Evolutionary conservation across 2,329 filamentous ascomycete genomes (phyloP).

Genomic region (Phoma sp.): DNA sequence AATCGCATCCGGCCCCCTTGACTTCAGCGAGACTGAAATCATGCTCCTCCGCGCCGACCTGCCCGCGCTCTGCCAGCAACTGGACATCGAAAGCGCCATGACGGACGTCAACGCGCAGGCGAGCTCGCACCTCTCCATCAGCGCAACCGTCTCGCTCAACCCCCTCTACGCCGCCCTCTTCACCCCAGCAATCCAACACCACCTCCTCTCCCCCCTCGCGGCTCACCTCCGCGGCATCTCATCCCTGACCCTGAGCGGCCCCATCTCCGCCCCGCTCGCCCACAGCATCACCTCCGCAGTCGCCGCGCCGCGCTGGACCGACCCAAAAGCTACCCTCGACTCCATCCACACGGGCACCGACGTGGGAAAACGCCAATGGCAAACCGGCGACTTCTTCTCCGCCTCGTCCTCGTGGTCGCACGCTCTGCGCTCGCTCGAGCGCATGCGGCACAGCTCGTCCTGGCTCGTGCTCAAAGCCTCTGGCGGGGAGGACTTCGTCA

Average conservation of each 20-base stretch:
- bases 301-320: conserved; percentile 33
- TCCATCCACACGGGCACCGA: conserved; percentile 35
- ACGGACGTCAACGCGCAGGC: conserved; percentile 30
- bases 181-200: conserved; percentile 25
- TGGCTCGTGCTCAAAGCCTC: conserved; percentile 26
- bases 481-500: conserved; percentile 33
- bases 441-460: conserved; percentile 36
- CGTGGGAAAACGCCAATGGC: conserved; percentile 38
- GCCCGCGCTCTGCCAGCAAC: conserved; percentile 26
- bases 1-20: conserved; percentile 18
- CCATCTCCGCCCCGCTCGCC: conserved; percentile 23
- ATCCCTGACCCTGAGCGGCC: conserved; percentile 24
- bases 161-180: conserved; percentile 23
- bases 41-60: conserved; percentile 35
- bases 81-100: conserved; percentile 36
- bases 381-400: conserved; percentile 27
- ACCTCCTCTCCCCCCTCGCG: conserved; percentile 29
- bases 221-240: conserved; percentile 27
- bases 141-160: conserved; percentile 24
- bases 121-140: conserved; percentile 26
- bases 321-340: conserved; percentile 28
- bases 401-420: conserved; percentile 32
- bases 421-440: conserved; percentile 33
- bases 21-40: conserved; percentile 30
- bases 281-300: conserved; percentile 19